Percentiles rank a stretch among this genome's conserved stretches.
Evolutionary conservation across 306 rosid genomes (phyloP).

Genomic region (Hippophae gyantsensis): DNA sequence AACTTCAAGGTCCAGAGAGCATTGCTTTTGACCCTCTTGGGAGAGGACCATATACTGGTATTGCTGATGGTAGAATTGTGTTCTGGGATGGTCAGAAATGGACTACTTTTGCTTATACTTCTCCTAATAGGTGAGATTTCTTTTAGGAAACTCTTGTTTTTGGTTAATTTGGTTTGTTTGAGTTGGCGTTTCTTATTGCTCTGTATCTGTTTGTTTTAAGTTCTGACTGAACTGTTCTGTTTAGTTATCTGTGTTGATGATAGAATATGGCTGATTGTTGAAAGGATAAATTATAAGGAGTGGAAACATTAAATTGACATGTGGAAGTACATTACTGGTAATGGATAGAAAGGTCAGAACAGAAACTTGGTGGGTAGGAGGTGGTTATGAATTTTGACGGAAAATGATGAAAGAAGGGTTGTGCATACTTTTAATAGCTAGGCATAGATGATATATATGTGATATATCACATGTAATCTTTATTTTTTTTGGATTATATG

Average conservation of each 20-base stretch:
- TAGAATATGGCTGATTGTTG: not conserved
- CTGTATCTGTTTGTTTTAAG: not conserved
- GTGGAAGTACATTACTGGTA: not conserved
- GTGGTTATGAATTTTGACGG: not conserved
- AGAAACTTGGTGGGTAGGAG: too few species aligned
- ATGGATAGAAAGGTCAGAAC: too few species aligned
- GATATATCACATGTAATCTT: not conserved
- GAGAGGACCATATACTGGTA: conserved; percentile 88
- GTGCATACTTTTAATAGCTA: not conserved
- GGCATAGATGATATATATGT: not conserved
- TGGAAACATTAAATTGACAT: not conserved
- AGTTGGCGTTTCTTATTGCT: not conserved
- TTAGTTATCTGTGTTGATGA: not conserved
- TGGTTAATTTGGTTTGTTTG: not conserved
- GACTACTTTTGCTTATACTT: conserved; percentile 70
- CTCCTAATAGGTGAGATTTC: conserved; percentile 53
- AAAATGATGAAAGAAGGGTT: not conserved
- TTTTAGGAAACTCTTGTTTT: not conserved
- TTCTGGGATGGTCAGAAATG: conserved; percentile 71
- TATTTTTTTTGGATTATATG: not conserved
- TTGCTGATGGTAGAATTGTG: conserved; percentile 76
- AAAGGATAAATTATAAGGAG: not conserved
- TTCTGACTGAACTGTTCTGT: not conserved
- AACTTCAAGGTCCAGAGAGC: conserved; percentile 89
- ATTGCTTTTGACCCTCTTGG: conserved; percentile 72